Percentiles rank a stretch among this genome's conserved stretches.
Evolutionary conservation across 768 basidiomycete species (phyloP).

Genomic region (Suillus brevipes): DNA sequence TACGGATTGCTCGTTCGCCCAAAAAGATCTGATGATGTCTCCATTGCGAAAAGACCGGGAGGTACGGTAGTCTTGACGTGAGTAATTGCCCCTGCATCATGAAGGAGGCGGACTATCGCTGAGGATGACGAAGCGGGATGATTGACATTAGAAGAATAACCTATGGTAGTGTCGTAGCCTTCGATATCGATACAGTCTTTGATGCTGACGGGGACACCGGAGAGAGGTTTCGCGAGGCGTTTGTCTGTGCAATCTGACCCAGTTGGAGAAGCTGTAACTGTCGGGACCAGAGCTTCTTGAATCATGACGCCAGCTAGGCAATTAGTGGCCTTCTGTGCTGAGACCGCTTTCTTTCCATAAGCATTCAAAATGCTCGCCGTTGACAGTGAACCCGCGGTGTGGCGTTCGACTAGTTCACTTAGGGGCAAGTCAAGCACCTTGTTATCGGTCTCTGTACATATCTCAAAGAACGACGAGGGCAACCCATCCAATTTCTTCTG

Average conservation of each 20-base stretch:
- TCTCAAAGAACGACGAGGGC: conserved; percentile 28
- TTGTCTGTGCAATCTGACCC: conserved; percentile 7
- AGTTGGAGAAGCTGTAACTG: conserved; percentile 13
- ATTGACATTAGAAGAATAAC: conserved; percentile 40
- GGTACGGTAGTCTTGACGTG: conserved; percentile 46
- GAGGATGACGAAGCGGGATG: conserved; percentile 36
- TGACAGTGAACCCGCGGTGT: conserved; percentile 28
- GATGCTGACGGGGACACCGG: conserved; percentile 49
- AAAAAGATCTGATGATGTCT: conserved; percentile 45
- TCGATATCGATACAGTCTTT: conserved; percentile 49
- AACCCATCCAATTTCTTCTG: conserved; percentile 29
- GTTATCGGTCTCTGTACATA: conserved; percentile 36
- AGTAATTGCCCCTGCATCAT: conserved; percentile 43
- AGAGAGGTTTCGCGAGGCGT: conserved; percentile 18
- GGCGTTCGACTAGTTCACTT: conserved; percentile 35
- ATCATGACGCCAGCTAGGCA: conserved; percentile 50
- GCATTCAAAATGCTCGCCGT: conserved; percentile 36
- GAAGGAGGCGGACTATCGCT: conserved; percentile 40
- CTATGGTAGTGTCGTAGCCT: conserved; percentile 48
- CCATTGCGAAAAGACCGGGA: conserved; percentile 41
- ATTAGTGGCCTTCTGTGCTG: conserved; percentile 46
- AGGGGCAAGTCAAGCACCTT: conserved; percentile 39
- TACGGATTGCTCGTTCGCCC: conserved; percentile 51
- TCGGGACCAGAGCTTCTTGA: conserved; percentile 25
- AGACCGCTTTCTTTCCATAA: conserved; percentile 42